Percentiles rank a stretch among this genome's conserved stretches.
Conservation (phyloP, 495 filamentous ascomycete species). For the Trypethelium eluteriae region DNA sequence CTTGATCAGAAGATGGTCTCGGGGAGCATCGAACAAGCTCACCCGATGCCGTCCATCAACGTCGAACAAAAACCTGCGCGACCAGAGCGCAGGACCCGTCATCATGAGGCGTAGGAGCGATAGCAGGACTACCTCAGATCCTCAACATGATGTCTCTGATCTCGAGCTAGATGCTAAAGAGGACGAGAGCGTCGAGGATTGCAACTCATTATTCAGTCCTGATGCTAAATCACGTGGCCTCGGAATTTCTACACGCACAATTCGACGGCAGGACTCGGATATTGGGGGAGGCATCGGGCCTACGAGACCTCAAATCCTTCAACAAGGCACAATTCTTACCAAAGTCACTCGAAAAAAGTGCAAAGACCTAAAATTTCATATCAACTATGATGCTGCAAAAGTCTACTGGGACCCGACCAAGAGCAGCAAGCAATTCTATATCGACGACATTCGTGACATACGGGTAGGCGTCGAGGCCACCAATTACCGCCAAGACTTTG, state of each 20-base stretch:
- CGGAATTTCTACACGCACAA: conserved; percentile 34
- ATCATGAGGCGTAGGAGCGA: conserved; percentile 81
- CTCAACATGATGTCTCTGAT: conserved; percentile 37
- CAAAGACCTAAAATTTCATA: conserved; percentile 63
- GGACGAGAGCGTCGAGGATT: conserved; percentile 53
- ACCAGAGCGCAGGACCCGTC: conserved; percentile 80
- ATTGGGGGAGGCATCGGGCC: conserved; percentile 51
- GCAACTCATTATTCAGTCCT: conserved; percentile 29
- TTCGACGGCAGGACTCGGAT: conserved; percentile 18
- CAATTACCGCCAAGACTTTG: conserved; percentile 81
- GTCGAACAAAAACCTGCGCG: conserved; percentile 62
- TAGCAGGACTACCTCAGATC: conserved; percentile 61
- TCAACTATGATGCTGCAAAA: conserved; percentile 74
- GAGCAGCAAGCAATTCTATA: conserved; percentile 73
- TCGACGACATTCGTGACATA: conserved; percentile 91
- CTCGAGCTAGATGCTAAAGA: conserved; percentile 52
- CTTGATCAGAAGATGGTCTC: conserved; percentile 58
- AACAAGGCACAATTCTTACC: conserved; percentile 64
- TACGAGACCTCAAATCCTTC: conserved; percentile 60
- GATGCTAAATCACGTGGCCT: conserved; percentile 34
- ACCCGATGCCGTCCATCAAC: conserved; percentile 62
- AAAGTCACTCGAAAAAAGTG: conserved; percentile 78
- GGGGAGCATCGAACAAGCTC: conserved; percentile 57
- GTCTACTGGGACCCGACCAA: conserved; percentile 79
- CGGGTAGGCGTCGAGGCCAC: conserved; percentile 75